Percentiles rank a stretch among this genome's conserved stretches.
phyloP scores from a whole-genome alignment of 2,329 filamentous ascomycete species.

The Penicillium vulpinum region DNA sequence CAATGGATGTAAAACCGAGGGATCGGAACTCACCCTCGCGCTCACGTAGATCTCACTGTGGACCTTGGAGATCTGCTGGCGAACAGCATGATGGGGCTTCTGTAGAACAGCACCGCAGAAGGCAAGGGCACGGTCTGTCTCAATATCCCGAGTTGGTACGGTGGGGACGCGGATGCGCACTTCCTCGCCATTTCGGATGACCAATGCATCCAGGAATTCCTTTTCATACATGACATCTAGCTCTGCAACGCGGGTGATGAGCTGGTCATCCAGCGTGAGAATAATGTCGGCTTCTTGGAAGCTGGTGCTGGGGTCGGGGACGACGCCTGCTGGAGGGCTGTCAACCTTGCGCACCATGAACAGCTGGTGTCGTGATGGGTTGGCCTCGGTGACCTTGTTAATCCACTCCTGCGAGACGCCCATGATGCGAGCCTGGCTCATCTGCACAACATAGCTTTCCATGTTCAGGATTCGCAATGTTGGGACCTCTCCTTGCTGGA shows the following conservation, averaged over 20 bases:
- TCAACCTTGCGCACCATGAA: slow-evolving; percentile 97
- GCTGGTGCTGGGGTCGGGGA: slow-evolving; percentile 51
- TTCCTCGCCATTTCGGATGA: slow-evolving; percentile 82
- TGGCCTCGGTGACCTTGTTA: slow-evolving; percentile 79
- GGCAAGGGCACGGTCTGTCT: slow-evolving; percentile 86
- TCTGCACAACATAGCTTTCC: slow-evolving; percentile 91
- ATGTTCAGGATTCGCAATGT: slow-evolving; percentile 88
- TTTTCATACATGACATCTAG: slow-evolving; percentile 96
- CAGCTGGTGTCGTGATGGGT: slow-evolving; percentile 89
- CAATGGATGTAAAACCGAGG: neutral
- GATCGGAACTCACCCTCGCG: slow-evolving; percentile 56
- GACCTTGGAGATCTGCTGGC: slow-evolving; percentile 94
- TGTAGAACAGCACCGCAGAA: slow-evolving; percentile 96
- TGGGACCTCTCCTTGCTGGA: slow-evolving; percentile 76
- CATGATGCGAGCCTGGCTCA: slow-evolving; percentile 97
- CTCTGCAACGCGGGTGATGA: slow-evolving; percentile 90
- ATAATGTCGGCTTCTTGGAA: slow-evolving; percentile 91
- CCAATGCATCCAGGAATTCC: slow-evolving; percentile 75
- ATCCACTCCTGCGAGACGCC: slow-evolving; percentile 97
- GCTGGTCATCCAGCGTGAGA: slow-evolving; percentile 82
- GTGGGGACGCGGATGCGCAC: slow-evolving; percentile 76
- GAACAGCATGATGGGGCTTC: slow-evolving; percentile 89
- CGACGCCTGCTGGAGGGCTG: slow-evolving; percentile 54
- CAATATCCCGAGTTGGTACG: slow-evolving; percentile 82
- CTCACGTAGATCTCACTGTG: slow-evolving; percentile 97